Conservation (phyloP, 192 early-diverging fungal genomes). For the Backusella psychrophila region DNA sequence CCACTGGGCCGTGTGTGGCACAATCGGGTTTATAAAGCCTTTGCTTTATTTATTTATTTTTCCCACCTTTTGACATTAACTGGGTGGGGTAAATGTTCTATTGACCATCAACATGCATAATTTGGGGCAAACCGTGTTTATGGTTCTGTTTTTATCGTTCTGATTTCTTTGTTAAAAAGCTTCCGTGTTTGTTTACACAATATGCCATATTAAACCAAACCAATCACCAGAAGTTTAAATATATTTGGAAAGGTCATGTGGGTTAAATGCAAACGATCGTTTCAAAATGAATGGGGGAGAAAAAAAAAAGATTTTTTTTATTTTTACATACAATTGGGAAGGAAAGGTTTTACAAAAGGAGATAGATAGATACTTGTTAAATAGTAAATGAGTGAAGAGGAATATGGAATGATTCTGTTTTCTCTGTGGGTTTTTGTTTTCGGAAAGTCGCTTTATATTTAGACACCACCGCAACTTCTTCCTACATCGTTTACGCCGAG, state of each 20-base stretch:
- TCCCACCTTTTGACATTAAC: background rate
- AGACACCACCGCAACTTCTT: constrained; percentile 39
- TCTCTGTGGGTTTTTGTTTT: background rate
- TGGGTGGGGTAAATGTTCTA: background rate
- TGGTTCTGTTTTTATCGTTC: background rate
- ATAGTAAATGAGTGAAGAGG: background rate
- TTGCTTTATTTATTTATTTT: too few species aligned
- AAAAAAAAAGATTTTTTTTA: background rate
- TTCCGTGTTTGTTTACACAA: background rate
- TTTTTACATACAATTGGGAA: background rate
- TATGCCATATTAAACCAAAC: background rate
- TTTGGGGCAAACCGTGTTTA: background rate
- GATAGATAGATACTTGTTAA: background rate
- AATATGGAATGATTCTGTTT: background rate
- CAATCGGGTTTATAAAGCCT: background rate
- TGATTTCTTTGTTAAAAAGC: background rate
- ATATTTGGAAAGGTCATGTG: background rate
- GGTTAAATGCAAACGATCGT: background rate
- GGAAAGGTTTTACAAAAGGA: background rate
- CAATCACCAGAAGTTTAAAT: background rate
- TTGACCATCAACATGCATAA: background rate
- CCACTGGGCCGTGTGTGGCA: background rate
- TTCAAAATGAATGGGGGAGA: background rate
- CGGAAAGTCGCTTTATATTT: background rate
- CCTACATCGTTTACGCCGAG: constrained; percentile 34